A percentile compares a stretch with the other conserved stretches of the same genome.
Evolutionary conservation across 805 yeast species (phyloP).

Genomic region (Ogataea wickerhamii): DNA sequence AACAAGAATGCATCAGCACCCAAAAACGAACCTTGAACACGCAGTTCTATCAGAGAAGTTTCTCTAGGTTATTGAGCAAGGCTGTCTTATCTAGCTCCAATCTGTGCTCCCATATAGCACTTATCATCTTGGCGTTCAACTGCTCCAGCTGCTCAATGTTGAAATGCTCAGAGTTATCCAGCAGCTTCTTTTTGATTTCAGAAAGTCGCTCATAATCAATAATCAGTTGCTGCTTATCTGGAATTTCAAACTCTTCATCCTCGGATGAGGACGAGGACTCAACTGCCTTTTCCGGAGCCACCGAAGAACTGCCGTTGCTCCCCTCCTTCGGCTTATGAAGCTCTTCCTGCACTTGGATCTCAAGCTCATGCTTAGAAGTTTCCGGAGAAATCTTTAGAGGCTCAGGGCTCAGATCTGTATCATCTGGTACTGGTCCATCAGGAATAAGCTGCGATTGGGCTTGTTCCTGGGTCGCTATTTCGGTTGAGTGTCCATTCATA

Average conservation of each 20-base stretch:
- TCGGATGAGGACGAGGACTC: constrained; percentile 7
- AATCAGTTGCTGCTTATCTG: constrained; percentile 23
- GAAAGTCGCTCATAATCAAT: constrained; percentile 34
- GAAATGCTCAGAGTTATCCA: constrained; percentile 35
- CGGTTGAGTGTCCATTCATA: constrained; percentile 1
- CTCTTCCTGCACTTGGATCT: constrained; percentile 14
- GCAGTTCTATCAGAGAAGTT: constrained; percentile 14
- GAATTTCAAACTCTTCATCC: constrained; percentile 24
- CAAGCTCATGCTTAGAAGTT: constrained; percentile 10
- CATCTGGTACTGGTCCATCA: constrained; percentile 5
- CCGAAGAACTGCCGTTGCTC: constrained; percentile 6
- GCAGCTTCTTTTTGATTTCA: constrained; percentile 32
- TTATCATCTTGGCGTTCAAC: constrained; percentile 65
- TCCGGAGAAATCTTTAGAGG: constrained; percentile 18
- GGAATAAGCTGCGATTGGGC: constrained; percentile 21
- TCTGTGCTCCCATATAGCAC: constrained; percentile 68
- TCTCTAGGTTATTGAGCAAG: constrained; percentile 34
- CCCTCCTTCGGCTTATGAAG: constrained; percentile 10
- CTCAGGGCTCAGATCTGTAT: constrained; percentile 6
- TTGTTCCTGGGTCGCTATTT: constrained; percentile 10
- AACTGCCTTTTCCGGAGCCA: constrained; percentile 5
- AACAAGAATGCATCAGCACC: constrained; percentile 1
- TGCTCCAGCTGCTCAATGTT: constrained; percentile 57
- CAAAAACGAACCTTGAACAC: background rate
- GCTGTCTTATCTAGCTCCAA: constrained; percentile 41